Evolutionary conservation across 805 yeast genomes (phyloP).

Genomic region (Candida bentonensis): DNA sequence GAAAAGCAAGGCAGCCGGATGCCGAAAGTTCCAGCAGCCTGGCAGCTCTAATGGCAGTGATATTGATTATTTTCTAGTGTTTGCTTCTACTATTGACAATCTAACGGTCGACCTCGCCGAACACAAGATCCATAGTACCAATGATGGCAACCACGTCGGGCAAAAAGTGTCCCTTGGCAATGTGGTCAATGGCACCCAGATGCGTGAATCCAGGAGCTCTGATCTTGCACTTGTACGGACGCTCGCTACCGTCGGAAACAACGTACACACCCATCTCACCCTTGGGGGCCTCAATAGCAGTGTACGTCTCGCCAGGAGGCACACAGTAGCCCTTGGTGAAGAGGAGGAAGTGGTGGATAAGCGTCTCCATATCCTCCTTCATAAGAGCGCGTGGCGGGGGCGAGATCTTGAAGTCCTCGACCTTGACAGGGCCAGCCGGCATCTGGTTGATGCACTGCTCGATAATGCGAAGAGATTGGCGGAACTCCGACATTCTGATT

Average conservation of each 20-base stretch:
- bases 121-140: conserved; percentile 91
- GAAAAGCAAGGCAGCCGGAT: too few relatives aligned
- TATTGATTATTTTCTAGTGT: conserved; percentile 24
- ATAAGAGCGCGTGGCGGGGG: conserved; percentile 71
- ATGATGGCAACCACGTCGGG: conserved; percentile 90
- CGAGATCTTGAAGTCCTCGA: conserved; percentile 73
- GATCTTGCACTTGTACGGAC: conserved; percentile 85
- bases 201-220: conserved; percentile 94
- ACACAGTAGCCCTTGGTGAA: conserved; percentile 83
- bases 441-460: conserved; percentile 82
- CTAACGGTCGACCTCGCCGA: conserved; percentile 88
- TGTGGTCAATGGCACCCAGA: conserved; percentile 76
- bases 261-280: conserved; percentile 90
- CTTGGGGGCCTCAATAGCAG: conserved; percentile 88
- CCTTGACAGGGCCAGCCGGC: conserved; percentile 87
- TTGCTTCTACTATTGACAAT: conserved; percentile 5
- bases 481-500: conserved; percentile 80
- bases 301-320: conserved; percentile 83
- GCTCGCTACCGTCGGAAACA: conserved; percentile 78
- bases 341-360: conserved; percentile 77
- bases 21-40: conserved; percentile 23
- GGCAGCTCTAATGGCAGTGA: conserved; percentile 19
- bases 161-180: conserved; percentile 71
- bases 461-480: conserved; percentile 79
- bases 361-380: conserved; percentile 89